A percentile compares a stretch with the other conserved stretches of the same genome.
phyloP scores from a whole-genome alignment of 2,329 filamentous ascomycete genomes.

The Cercospora canescens region DNA sequence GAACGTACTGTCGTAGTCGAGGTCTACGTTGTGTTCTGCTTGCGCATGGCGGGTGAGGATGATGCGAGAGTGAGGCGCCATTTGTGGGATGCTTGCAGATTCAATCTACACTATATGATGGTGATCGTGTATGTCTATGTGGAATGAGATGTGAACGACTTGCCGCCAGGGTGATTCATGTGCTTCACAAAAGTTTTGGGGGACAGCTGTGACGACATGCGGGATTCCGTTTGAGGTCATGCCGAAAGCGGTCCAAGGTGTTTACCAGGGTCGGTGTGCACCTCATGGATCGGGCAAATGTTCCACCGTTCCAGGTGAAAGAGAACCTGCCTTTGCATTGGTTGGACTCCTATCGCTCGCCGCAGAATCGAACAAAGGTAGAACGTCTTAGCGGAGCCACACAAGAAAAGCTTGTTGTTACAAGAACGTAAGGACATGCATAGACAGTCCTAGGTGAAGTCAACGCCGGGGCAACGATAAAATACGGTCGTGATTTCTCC shows the following conservation, averaged over 20 bases:
- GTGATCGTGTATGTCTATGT: not conserved
- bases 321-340: too few species aligned
- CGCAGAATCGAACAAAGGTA: too few species aligned
- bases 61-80: slow-evolving; percentile 37
- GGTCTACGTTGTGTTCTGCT: slow-evolving; percentile 37
- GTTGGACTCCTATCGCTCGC: too few species aligned
- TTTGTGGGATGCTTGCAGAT: slow-evolving; percentile 9
- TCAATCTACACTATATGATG: not conserved
- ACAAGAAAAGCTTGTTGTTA: too few species aligned
- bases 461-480: too few species aligned
- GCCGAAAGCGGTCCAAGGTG: not conserved
- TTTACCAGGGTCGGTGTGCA: too few species aligned
- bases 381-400: too few species aligned
- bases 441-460: too few species aligned
- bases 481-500: too few species aligned
- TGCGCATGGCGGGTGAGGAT: slow-evolving; percentile 37
- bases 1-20: slow-evolving; percentile 34
- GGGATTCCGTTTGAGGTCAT: not conserved
- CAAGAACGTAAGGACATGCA: too few species aligned
- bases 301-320: too few species aligned
- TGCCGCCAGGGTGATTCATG: not conserved
- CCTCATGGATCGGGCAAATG: too few species aligned
- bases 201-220: not conserved
- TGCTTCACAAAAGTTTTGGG: not conserved
- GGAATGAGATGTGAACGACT: not conserved